Conservation (phyloP, 805 yeast genomes). For the Saccharomycopsis babjevae region DNA sequence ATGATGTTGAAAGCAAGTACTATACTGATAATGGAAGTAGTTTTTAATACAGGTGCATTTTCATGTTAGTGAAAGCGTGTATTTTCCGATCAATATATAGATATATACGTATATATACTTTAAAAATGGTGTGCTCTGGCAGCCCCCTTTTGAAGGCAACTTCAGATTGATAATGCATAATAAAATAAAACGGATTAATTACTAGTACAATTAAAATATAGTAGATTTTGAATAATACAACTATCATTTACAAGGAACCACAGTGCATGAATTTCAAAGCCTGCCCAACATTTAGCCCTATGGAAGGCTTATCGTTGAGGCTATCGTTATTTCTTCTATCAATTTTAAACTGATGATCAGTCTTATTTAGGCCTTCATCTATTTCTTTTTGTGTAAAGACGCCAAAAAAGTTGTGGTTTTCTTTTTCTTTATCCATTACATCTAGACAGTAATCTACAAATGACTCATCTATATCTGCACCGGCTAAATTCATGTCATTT, state of each 20-base stretch:
- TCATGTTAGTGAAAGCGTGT: not conserved
- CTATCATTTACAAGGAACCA: slow-evolving; percentile 2
- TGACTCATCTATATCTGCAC: slow-evolving; percentile 1
- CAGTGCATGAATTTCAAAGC: slow-evolving; percentile 15
- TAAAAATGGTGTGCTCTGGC: not conserved
- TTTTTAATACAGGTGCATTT: not conserved
- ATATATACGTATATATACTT: too few species aligned
- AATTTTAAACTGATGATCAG: slow-evolving; percentile 8
- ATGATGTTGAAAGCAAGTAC: not conserved
- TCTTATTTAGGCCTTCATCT: slow-evolving; percentile 7
- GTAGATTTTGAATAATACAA: not conserved
- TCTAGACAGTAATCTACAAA: slow-evolving; percentile 13
- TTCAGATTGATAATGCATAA: not conserved
- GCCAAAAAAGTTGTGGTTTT: slow-evolving; percentile 12
- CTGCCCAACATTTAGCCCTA: slow-evolving; percentile 9
- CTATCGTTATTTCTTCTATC: not conserved
- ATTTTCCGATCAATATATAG: too few species aligned
- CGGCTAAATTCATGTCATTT: slow-evolving; percentile 1
- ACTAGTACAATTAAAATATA: too few species aligned
- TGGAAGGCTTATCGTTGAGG: not conserved
- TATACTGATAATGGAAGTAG: not conserved
- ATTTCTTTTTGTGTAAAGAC: slow-evolving; percentile 17
- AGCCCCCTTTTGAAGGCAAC: not conserved
- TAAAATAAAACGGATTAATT: not conserved
- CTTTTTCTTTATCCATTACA: slow-evolving; percentile 4